Evolutionary conservation across 768 basidiomycete species (phyloP).

Genomic region (Tulasnella sp.): DNA sequence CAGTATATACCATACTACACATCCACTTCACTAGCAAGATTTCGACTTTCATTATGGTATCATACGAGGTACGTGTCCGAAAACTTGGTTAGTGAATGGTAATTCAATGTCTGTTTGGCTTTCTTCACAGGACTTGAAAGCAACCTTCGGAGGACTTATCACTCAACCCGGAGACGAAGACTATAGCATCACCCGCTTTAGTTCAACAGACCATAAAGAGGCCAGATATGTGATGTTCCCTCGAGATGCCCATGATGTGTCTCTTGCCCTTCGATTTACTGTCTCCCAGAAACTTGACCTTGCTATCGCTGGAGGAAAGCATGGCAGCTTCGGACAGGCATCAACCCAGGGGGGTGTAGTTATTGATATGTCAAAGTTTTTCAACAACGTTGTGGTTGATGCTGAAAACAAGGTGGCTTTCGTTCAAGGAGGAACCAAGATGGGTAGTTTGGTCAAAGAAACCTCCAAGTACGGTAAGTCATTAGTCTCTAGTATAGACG

Average conservation of each 20-base stretch:
- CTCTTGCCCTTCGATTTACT: slow-evolving; percentile 4
- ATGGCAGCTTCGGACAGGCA: slow-evolving; percentile 4
- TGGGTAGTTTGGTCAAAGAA: neutral
- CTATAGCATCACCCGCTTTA: neutral
- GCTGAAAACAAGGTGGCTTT: neutral
- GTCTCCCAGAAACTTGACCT: slow-evolving; percentile 9
- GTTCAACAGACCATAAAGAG: no score
- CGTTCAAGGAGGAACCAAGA: slow-evolving; percentile 11
- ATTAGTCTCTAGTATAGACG: no score
- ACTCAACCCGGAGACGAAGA: neutral
- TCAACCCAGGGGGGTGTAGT: slow-evolving; percentile 15
- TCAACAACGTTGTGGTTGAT: slow-evolving; percentile 13
- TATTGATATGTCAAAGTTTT: slow-evolving; percentile 12
- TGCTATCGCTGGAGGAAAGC: slow-evolving; percentile 17
- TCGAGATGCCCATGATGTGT: slow-evolving; percentile 3
- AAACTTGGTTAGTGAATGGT: no score
- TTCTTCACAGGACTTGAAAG: neutral
- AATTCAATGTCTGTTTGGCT: no score
- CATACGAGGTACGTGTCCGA: no score
- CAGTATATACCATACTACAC: no score
- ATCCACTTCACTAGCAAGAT: no score
- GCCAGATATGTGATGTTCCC: slow-evolving; percentile 13
- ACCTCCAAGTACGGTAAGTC: slow-evolving; percentile 9
- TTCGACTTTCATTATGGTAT: no score
- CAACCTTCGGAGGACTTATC: neutral